Evolutionary conservation across 805 yeast genomes (phyloP), one percentile per base, ranked within the genome.

Genomic region (Myxozyma melibiosi): DNA sequence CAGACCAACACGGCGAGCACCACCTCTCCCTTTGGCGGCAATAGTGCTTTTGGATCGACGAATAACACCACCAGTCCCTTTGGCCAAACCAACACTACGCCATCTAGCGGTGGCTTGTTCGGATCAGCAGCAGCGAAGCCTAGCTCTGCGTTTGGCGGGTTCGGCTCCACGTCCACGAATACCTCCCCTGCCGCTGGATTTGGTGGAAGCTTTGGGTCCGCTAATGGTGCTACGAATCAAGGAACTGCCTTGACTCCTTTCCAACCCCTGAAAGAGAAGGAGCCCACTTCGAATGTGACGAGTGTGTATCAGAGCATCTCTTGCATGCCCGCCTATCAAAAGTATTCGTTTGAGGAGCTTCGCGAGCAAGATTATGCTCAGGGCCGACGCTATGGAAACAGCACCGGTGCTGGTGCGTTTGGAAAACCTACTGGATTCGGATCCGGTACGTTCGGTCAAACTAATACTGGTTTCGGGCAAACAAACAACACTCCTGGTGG

Each of bases 291-390:
- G 22, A 61, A 58, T 33, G 53, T 46, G 18, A 58, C 63, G 14
- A 61, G 49, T 70, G 72, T 31, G 38, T 70, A 8, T 45, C 89
- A 92, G 71, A 83, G 83, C 65, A 86, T 94, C 60, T 76, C 88
- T 9, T 81, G 88, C 43, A 91, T 94, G 97, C 96, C 96, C 4
- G 96, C 90, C 71, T 94, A 92, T 70, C 80, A 80, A 65, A 84
- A 84, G 65, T 88, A 72, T 66, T 88, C 96, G 0, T 81, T 84
- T 67, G 97, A 90, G 71, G 99, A 94, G 70, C 80, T 94, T 71
- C 81, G 99, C 69, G 76, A 80, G 65, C 92, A 86, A 71, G 99
- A 94, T 73, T 94, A 94, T 70, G 82, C 83, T 65, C 87, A 84
- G 62, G 82, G 82, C 53, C 79, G 94, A 68, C 79, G 67, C 9